Evolutionary conservation across 2,329 filamentous ascomycete species (phyloP), one percentile per base, ranked within the genome.

Genomic region (Salinomyces thailandicus): DNA sequence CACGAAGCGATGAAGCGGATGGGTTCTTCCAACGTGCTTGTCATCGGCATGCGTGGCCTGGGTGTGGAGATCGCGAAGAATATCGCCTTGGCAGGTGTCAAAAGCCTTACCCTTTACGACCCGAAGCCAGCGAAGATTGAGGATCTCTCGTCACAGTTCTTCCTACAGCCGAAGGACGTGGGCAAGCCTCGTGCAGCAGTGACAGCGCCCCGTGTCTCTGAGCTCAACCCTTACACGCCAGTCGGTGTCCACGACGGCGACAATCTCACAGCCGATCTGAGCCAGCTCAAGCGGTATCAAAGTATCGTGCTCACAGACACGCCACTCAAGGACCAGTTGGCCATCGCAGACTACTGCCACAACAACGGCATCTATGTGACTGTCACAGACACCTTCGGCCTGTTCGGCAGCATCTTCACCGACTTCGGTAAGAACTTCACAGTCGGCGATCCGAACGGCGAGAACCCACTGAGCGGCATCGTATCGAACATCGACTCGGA

Each of bases 61-160:
- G 91, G 91, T 68, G 89, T 95, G 38, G 91, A 98, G 66, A 91
- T 98, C 53, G 89, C 91, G 56, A 98, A 98, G 74, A 98, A 98
- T 57, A 85, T 98, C 55, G 91, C 91, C 42, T 79, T 98, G 51
- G 91, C 91, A 52, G 91, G 91, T 60, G 91, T 98, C 65, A 98
- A 98, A 73, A 95, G 87, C 57, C 68, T 98, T 50, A 91, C 89
- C 2, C 74, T 98, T 37, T 85, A 86, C 68, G 91, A 98, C 59
- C 89, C 91, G 31, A 77, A 79, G 32, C 85, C 85, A 28, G 81
- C 84, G 36, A 72, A 79, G 49, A 81, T 95, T 50, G 73, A 85
- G 51, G 91, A 98, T 58, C 77, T 98, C 20, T 96, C 91, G 27
- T 84, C 91, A 29, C 91, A 98, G 62, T 98, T 98, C 72, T 98